Evolutionary conservation across 306 rosid species (phyloP).

Genomic region (Rosa persica): DNA sequence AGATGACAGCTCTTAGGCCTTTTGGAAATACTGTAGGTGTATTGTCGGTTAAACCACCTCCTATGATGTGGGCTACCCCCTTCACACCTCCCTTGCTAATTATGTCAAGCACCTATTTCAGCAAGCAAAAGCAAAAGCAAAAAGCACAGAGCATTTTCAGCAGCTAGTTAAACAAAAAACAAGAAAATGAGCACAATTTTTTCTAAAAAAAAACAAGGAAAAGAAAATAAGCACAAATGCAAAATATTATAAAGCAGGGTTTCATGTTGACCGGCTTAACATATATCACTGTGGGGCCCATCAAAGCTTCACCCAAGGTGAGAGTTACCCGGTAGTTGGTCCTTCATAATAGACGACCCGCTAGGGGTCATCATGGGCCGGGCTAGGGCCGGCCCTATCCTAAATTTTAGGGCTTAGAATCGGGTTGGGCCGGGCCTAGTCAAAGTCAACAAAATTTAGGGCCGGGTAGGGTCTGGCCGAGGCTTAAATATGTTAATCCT

Average conservation of each 20-base stretch:
- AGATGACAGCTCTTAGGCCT: conserved; percentile 71
- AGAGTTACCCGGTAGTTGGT: conserved; percentile 62
- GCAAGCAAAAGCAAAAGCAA: background rate
- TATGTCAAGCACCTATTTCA: conserved; percentile 68
- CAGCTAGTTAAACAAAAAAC: background rate
- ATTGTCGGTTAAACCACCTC: conserved; percentile 92
- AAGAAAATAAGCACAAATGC: background rate
- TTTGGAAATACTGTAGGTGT: conserved; percentile 88
- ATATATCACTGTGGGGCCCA: conserved; percentile 84
- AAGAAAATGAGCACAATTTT: background rate
- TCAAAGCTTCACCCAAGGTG: conserved; percentile 77
- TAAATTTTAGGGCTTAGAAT: too few species aligned
- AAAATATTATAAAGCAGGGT: background rate
- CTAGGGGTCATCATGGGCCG: too few species aligned
- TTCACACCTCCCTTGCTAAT: conserved; percentile 80
- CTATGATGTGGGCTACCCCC: conserved; percentile 86
- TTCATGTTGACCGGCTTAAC: conserved; percentile 71
- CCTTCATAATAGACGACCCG: too few species aligned
- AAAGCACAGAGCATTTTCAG: conserved; percentile 1
- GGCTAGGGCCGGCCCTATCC: too few species aligned
- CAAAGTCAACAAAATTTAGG: too few species aligned
- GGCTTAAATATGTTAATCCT: too few species aligned
- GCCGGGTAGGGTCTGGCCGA: too few species aligned
- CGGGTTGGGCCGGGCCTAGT: too few species aligned
- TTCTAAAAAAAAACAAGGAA: too few species aligned